These are phyloP conservation scores for Ophiognomonia clavigignenti-juglandacearum DNA, from an alignment of 2,329 filamentous ascomycete species.

Conservation along the genomic window DNA sequence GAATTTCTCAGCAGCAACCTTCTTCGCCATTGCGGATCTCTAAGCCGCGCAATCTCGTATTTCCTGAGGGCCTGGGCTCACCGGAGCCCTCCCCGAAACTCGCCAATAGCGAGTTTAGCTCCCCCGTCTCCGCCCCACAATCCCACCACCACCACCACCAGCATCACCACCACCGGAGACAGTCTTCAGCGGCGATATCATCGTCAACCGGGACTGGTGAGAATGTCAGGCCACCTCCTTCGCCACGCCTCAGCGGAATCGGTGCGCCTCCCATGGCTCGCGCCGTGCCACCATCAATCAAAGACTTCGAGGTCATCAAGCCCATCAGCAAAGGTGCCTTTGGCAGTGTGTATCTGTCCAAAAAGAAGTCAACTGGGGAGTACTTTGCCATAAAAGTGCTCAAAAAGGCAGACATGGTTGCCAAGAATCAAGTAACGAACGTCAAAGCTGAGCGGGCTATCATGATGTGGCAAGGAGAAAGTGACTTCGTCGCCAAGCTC, in stretches of 20 bases:
- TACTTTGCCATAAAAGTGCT: conserved; percentile 98
- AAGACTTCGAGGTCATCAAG: conserved; percentile 99
- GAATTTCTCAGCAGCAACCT: conserved; percentile 56
- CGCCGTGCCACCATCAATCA: conserved; percentile 91
- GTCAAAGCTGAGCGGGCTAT: conserved; percentile 98
- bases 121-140: conserved; percentile 56
- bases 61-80: conserved; percentile 65
- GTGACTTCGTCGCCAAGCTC: conserved; percentile 96
- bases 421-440: conserved; percentile 98
- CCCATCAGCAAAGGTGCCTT: conserved; percentile 99
- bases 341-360: conserved; percentile 94
- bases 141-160: conserved; percentile 60
- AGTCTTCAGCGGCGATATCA: conserved; percentile 86
- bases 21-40: conserved; percentile 82
- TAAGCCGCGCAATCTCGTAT: conserved; percentile 66
- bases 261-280: conserved; percentile 77
- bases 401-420: conserved; percentile 99
- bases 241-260: conserved; percentile 73
- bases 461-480: conserved; percentile 99
- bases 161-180: conserved; percentile 61
- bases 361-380: conserved; percentile 97
- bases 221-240: conserved; percentile 65
- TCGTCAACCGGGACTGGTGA: conserved; percentile 36
- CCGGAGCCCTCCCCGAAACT: conserved; percentile 88
- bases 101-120: conserved; percentile 74